A percentile compares a stretch with the other conserved stretches of the same genome.
phyloP scores from a whole-genome alignment of 345 rosid genomes.

The Erysimum cheiranthoides region DNA sequence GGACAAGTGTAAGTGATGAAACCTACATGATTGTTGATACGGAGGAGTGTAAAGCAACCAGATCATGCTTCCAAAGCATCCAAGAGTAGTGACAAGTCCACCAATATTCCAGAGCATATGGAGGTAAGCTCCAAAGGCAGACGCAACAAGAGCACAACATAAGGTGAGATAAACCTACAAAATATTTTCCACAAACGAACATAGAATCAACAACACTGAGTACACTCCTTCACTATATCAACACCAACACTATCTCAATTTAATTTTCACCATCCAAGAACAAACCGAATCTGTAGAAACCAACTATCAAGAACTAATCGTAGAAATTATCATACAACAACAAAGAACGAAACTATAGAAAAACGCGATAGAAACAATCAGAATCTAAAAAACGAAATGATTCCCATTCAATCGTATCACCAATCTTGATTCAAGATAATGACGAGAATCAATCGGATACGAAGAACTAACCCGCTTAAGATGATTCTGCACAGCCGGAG shows the following conservation, averaged over 20 bases:
- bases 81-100: conserved; percentile 45
- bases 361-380: neutral
- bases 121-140: conserved; percentile 67
- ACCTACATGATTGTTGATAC: conserved; percentile 52
- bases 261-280: neutral
- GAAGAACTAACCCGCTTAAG: conserved; percentile 63
- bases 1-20: neutral
- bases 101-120: conserved; percentile 75
- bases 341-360: neutral
- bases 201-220: neutral
- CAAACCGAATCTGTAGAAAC: neutral
- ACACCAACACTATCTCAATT: neutral
- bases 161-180: conserved; percentile 69
- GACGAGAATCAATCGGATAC: neutral
- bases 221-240: neutral
- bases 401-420: neutral
- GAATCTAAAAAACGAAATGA: neutral
- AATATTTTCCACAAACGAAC: neutral
- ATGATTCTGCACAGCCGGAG: conserved; percentile 72
- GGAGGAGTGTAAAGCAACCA: conserved; percentile 61
- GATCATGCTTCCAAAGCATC: conserved; percentile 54
- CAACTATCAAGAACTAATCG: neutral
- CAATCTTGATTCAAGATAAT: neutral
- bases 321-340: too few relatives aligned
- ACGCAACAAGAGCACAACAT: conserved; percentile 67